Percentiles rank a stretch among this genome's conserved stretches.
phyloP scores from a whole-genome alignment of 2,329 filamentous ascomycete genomes.

The Colletotrichum incanum region DNA sequence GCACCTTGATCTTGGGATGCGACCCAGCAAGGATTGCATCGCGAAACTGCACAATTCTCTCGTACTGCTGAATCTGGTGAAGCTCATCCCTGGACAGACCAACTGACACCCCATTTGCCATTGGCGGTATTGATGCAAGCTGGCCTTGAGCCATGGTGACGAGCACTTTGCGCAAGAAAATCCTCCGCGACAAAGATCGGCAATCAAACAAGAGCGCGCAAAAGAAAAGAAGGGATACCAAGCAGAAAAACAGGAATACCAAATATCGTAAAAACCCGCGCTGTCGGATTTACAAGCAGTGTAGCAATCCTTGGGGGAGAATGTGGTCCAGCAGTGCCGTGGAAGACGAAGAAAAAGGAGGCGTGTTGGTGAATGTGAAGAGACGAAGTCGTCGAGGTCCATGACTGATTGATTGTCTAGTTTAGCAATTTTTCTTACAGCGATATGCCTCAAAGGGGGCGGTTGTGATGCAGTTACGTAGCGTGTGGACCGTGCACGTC shows the following conservation, averaged over 20 bases:
- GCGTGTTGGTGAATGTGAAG: conserved; percentile 11
- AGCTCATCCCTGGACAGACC: conserved; percentile 62
- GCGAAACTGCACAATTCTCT: conserved; percentile 85
- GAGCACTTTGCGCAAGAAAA: conserved; percentile 20
- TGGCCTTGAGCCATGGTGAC: conserved; percentile 40
- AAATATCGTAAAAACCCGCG: conserved; percentile 15
- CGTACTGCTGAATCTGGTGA: conserved; percentile 78
- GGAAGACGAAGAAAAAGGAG: conserved; percentile 23
- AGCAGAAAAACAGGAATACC: conserved; percentile 14
- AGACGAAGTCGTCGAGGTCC: not conserved
- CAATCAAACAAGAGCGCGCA: conserved; percentile 30
- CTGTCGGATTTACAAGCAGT: conserved; percentile 3
- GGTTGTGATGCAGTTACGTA: conserved; percentile 9
- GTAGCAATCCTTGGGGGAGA: not conserved
- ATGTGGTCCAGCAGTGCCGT: conserved; percentile 14
- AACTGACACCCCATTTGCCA: conserved; percentile 48
- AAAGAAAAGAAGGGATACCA: conserved; percentile 25
- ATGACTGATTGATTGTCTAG: not conserved
- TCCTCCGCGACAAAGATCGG: conserved; percentile 14
- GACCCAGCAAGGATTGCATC: conserved; percentile 86
- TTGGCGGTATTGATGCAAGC: conserved; percentile 35
- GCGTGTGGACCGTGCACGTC: conserved; percentile 5
- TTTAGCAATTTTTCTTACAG: conserved; percentile 12
- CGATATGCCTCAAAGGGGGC: conserved; percentile 11
- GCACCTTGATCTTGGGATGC: conserved; percentile 75